Percentiles rank a stretch among this genome's conserved stretches.
phyloP scores from a whole-genome alignment of 1,284 basidiomycete genomes.

The Trichosporon faecale region DNA sequence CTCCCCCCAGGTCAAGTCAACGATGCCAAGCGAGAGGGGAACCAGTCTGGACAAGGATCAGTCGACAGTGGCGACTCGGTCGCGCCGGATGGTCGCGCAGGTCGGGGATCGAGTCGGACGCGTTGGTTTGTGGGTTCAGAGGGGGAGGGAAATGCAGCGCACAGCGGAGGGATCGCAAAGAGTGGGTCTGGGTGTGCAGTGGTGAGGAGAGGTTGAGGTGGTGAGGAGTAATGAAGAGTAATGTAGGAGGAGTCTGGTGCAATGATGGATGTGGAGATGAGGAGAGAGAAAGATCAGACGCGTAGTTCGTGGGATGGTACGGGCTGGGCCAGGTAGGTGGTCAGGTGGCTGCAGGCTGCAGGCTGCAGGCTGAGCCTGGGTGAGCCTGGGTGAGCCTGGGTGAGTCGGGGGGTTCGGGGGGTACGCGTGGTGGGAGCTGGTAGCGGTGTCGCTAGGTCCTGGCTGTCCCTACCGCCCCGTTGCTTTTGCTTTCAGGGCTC shows the following conservation, averaged over 20 bases:
- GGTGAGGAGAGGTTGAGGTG: not conserved
- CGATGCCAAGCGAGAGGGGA: not conserved
- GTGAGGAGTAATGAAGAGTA: not conserved
- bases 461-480: not conserved
- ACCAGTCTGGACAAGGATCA: not conserved
- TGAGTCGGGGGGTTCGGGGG: no score
- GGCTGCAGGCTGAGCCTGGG: not conserved
- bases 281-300: constrained; percentile 9
- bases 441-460: not conserved
- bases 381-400: not conserved
- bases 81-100: not conserved
- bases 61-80: not conserved
- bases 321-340: not conserved
- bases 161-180: not conserved
- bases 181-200: not conserved
- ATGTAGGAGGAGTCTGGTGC: not conserved
- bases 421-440: not conserved
- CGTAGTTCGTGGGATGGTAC: constrained; percentile 9
- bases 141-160: not conserved
- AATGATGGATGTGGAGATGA: constrained; percentile 10
- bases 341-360: not conserved
- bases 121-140: constrained; percentile 5
- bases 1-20: not conserved
- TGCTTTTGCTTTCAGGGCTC: constrained; percentile 5
- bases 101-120: not conserved